These are phyloP conservation scores for Bipolaris zeicola DNA, from an alignment of 2,329 filamentous ascomycete species.

Conservation along the genomic window DNA sequence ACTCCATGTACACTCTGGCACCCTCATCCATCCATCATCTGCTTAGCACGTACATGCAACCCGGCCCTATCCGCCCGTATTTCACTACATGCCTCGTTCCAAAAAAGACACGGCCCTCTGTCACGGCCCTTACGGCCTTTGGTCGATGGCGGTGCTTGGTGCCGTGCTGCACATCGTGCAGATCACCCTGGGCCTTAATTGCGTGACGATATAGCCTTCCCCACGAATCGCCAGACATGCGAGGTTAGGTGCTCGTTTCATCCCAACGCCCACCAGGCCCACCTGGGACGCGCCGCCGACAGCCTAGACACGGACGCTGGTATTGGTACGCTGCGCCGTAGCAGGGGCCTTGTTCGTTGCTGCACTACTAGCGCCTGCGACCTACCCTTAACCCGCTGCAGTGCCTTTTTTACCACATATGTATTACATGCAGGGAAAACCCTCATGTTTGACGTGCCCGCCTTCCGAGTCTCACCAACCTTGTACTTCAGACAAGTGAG, in stretches of 20 bases:
- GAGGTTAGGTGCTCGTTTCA: conserved; percentile 48
- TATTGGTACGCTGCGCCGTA: conserved; percentile 40
- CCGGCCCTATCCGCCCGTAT: too few relatives aligned
- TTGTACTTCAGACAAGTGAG: conserved; percentile 44
- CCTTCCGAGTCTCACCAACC: conserved; percentile 49
- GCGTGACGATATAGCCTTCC: conserved; percentile 38
- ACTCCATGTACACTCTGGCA: too few relatives aligned
- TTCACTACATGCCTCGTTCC: too few relatives aligned
- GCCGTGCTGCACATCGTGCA: conserved; percentile 34
- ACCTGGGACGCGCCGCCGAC: conserved; percentile 41
- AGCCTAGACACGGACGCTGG: conserved; percentile 43
- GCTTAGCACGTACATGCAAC: too few relatives aligned
- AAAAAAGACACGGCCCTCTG: not conserved
- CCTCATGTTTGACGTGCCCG: conserved; percentile 50
- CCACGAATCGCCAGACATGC: conserved; percentile 49
- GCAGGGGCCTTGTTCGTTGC: conserved; percentile 40
- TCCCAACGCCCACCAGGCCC: conserved; percentile 38
- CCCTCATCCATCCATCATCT: not conserved
- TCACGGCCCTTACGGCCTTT: not conserved
- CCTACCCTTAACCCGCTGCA: conserved; percentile 47
- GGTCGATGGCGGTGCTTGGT: conserved; percentile 15
- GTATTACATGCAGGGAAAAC: conserved; percentile 45
- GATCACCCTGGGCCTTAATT: conserved; percentile 34
- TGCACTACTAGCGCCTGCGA: conserved; percentile 44
- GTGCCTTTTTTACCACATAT: conserved; percentile 35